phyloP scores from a whole-genome alignment of 148 eudicot genomes.

The Vaccinium macrocarpon region DNA sequence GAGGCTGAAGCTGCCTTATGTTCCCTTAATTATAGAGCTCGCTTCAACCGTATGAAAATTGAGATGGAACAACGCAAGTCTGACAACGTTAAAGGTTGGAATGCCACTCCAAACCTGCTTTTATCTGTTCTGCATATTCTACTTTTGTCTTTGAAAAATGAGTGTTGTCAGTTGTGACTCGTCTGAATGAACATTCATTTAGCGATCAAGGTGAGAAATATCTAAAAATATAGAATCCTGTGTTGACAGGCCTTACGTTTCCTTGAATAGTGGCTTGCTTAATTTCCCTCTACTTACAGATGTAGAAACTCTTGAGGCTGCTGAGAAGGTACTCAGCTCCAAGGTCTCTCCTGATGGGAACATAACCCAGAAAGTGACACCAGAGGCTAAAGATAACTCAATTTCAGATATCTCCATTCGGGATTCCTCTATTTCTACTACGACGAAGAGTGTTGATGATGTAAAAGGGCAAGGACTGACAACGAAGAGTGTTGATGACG shows the following conservation, averaged over 20 bases:
- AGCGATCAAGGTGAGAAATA: background rate
- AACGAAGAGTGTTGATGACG: constrained; percentile 32
- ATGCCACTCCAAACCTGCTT: background rate
- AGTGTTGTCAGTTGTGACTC: background rate
- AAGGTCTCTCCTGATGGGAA: constrained; percentile 24
- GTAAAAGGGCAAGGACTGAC: background rate
- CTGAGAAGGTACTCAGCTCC: constrained; percentile 20
- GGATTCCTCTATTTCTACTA: constrained; percentile 28
- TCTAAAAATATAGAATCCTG: background rate
- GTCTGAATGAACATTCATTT: too few species aligned
- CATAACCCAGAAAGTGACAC: constrained; percentile 9
- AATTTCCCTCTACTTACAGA: background rate
- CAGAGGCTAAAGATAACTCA: constrained; percentile 27
- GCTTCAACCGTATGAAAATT: constrained; percentile 66
- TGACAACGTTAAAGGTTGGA: constrained; percentile 38
- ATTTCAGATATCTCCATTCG: constrained; percentile 7
- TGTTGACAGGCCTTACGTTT: background rate
- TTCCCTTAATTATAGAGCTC: constrained; percentile 60
- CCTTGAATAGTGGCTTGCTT: background rate
- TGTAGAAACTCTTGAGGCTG: constrained; percentile 26
- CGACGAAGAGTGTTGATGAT: constrained; percentile 20
- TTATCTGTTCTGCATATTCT: background rate
- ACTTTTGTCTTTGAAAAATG: background rate
- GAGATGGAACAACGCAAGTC: constrained; percentile 46
- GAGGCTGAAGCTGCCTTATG: constrained; percentile 97